phyloP scores from a whole-genome alignment of 2,329 filamentous ascomycete genomes.

The Talaromyces amestolkiae region DNA sequence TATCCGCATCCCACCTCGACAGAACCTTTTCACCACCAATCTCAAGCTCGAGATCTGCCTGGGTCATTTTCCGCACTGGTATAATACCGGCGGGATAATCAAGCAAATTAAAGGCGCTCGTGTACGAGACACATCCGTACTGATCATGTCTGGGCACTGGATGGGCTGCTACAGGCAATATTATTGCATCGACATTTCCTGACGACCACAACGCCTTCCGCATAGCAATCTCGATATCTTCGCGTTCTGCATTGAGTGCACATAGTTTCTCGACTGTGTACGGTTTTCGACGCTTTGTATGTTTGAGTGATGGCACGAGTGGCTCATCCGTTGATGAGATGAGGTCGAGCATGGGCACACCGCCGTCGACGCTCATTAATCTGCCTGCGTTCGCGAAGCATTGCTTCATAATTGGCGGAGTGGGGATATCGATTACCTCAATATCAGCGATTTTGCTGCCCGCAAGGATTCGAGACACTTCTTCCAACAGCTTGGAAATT shows the following conservation, averaged over 20 bases:
- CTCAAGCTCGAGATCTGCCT: slow-evolving; percentile 47
- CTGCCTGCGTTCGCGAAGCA: slow-evolving; percentile 58
- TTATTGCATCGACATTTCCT: slow-evolving; percentile 55
- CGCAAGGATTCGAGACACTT: slow-evolving; percentile 38
- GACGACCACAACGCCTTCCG: slow-evolving; percentile 54
- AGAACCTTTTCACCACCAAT: slow-evolving; percentile 44
- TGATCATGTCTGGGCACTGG: slow-evolving; percentile 61
- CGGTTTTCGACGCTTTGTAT: slow-evolving; percentile 50
- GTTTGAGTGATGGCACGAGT: slow-evolving; percentile 59
- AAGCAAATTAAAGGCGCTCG: slow-evolving; percentile 59
- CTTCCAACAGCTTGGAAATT: slow-evolving; percentile 18
- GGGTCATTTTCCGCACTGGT: slow-evolving; percentile 52
- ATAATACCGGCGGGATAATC: slow-evolving; percentile 61
- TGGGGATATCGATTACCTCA: slow-evolving; percentile 59
- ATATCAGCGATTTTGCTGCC: slow-evolving; percentile 39
- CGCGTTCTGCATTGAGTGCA: slow-evolving; percentile 53
- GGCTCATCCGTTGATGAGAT: slow-evolving; percentile 57
- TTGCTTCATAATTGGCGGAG: slow-evolving; percentile 52
- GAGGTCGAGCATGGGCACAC: slow-evolving; percentile 55
- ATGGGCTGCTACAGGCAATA: slow-evolving; percentile 64
- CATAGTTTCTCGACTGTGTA: slow-evolving; percentile 51
- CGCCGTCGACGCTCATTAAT: slow-evolving; percentile 60
- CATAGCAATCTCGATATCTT: slow-evolving; percentile 55
- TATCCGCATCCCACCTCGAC: slow-evolving; percentile 60
- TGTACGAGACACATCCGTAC: slow-evolving; percentile 63